Percentiles rank a stretch among this genome's conserved stretches.
Conservation (phyloP, 306 rosid genomes). For the Quercus suber region DNA sequence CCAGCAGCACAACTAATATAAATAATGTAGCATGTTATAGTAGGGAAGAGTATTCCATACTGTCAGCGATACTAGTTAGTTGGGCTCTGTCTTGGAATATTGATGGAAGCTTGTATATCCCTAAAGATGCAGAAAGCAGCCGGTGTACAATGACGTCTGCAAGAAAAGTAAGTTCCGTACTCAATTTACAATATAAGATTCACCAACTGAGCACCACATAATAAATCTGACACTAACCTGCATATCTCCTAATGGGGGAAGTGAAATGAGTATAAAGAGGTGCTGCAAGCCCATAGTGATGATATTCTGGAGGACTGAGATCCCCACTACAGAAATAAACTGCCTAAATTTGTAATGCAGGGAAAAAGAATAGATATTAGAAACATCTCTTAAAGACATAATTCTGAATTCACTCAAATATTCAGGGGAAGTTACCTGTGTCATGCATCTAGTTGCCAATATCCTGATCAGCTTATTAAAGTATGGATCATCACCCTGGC, state of each 20-base stretch:
- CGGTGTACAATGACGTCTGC: conserved; percentile 95
- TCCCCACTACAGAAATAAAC: conserved; percentile 97
- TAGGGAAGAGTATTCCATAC: conserved; percentile 45
- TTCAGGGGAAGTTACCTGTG: conserved; percentile 63
- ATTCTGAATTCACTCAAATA: conserved; percentile 8
- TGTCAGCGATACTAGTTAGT: conserved; percentile 79
- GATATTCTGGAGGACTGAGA: conserved; percentile 89
- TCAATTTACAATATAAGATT: conserved; percentile 10
- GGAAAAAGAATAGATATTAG: conserved; percentile 6
- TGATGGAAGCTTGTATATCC: conserved; percentile 68
- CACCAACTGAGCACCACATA: conserved; percentile 15
- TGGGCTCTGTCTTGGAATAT: conserved; percentile 73
- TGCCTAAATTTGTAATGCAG: conserved; percentile 48
- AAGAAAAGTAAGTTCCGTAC: conserved; percentile 16
- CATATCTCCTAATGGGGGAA: conserved; percentile 95
- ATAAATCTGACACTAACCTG: conserved; percentile 49
- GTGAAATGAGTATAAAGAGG: conserved; percentile 93
- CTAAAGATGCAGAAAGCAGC: conserved; percentile 90
- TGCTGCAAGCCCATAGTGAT: conserved; percentile 96
- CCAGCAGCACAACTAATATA: not conserved
- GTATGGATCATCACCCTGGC: conserved; percentile 93
- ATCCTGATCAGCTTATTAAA: conserved; percentile 91
- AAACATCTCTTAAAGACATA: conserved; percentile 1
- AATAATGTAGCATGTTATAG: not conserved
- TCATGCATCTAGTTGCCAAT: conserved; percentile 96